phyloP scores from a whole-genome alignment of 345 rosid genomes.

The Physaria fendleri region DNA sequence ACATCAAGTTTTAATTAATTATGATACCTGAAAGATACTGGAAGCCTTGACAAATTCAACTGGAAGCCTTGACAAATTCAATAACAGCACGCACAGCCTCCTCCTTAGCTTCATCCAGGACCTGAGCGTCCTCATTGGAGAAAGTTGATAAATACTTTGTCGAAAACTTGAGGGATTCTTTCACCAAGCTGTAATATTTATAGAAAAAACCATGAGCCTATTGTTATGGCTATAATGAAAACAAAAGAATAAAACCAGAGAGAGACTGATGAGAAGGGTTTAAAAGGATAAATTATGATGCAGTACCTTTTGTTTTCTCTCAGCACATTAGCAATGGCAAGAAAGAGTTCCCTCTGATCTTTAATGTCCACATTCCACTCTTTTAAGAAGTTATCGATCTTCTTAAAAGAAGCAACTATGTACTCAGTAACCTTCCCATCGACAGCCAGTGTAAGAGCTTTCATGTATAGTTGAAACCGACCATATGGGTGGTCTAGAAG shows the following conservation, averaged over 20 bases:
- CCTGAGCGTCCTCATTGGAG: slow-evolving; percentile 57
- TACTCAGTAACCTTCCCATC: slow-evolving; percentile 68
- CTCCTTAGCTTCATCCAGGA: slow-evolving; percentile 75
- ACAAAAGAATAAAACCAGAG: not conserved
- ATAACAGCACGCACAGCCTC: slow-evolving; percentile 66
- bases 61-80: slow-evolving; percentile 78
- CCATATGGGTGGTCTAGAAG: slow-evolving; percentile 56
- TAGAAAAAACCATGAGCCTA: not conserved
- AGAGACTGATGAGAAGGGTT: not conserved
- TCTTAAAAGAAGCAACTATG: slow-evolving; percentile 61
- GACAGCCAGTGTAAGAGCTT: slow-evolving; percentile 55
- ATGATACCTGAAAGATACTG: slow-evolving; percentile 65
- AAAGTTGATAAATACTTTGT: slow-evolving; percentile 83
- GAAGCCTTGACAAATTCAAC: no score
- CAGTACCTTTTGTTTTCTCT: slow-evolving; percentile 67
- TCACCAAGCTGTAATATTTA: slow-evolving; percentile 46
- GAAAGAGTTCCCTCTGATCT: slow-evolving; percentile 79
- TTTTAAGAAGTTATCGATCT: slow-evolving; percentile 77
- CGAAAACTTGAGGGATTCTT: slow-evolving; percentile 66
- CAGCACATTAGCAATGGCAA: slow-evolving; percentile 55
- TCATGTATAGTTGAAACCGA: slow-evolving; percentile 79
- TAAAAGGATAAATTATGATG: not conserved
- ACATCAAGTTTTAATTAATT: not conserved
- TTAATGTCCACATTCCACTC: slow-evolving; percentile 79
- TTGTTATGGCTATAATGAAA: not conserved